Evolutionary conservation across 345 rosid genomes (phyloP), one percentile per base, ranked within the genome.

Genomic region (Erodium maritimum): DNA sequence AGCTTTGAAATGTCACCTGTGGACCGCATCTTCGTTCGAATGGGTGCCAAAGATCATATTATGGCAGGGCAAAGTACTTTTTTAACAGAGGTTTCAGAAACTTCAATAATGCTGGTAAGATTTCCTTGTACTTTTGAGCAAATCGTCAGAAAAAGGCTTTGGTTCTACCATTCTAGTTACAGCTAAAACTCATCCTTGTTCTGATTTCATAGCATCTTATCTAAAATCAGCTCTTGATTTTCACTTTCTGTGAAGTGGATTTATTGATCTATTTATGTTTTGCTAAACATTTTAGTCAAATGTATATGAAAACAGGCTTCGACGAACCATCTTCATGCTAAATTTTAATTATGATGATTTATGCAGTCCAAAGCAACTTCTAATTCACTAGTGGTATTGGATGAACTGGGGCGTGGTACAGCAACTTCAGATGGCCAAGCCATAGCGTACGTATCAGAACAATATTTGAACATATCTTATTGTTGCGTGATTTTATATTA

Each of bases 351-450:
- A 23, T 55, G 22, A 62, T 59, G 64, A 16, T 45, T 60, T 50
- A 52, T 76, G 64, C 84, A 93, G 99, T 74, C 91, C 52, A 81
- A 87, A 0, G 95, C 99, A 19, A 85, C 95, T 51, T 59, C 62
- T 50, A 79, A 85, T 66, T 91, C 98, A 24, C 62, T 91, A 68
- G 96, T 91, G 77, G 90, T 85, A 52, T 72, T 88, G 62, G 98
- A 91, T 79, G 98, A 91, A 79, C 94, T 91, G 67, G 96, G 96
- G 52, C 81, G 95, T n/a, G 98, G 98, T 67, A 86, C 98, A 55
- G 81, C 96, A 24, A 86, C 98, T 55, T 91, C 96, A 57, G 98
- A 91, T 76, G 98, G 98, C 65, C 97, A 93, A 76, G 99, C 99
- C 71, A 93, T 93, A 75, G 99, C 99, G 96, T 93, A 79, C 48